Evolutionary conservation across 2,329 filamentous ascomycete genomes (phyloP).

Genomic region (Fusarium protoensiforme): DNA sequence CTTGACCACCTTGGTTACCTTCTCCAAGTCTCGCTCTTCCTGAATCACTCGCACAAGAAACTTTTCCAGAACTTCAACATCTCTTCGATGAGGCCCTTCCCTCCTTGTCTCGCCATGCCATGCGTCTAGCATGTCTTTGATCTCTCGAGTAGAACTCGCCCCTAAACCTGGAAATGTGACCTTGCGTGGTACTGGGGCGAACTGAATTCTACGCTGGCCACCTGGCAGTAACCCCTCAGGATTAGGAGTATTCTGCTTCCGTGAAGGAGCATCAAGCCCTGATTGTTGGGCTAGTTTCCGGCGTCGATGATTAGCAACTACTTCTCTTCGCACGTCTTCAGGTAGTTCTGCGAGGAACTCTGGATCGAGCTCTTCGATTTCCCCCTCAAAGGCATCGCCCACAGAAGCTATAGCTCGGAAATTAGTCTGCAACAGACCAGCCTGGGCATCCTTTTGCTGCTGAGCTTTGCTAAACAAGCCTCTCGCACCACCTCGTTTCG

Average conservation of each 20-base stretch:
- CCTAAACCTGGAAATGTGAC: constrained; percentile 58
- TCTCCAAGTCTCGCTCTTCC: constrained; percentile 82
- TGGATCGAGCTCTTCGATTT: constrained; percentile 67
- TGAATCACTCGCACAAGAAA: constrained; percentile 79
- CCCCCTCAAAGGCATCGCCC: constrained; percentile 46
- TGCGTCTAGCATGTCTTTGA: constrained; percentile 77
- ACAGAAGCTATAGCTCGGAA: constrained; percentile 64
- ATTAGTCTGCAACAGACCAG: constrained; percentile 77
- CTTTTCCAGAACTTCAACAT: constrained; percentile 77
- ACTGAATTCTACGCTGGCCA: constrained; percentile 58
- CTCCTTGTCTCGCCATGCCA: constrained; percentile 80
- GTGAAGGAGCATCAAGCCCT: constrained; percentile 55
- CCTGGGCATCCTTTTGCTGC: constrained; percentile 64
- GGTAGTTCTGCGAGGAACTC: constrained; percentile 87
- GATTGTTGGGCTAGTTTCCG: constrained; percentile 68
- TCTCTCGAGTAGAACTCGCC: constrained; percentile 62
- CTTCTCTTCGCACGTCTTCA: constrained; percentile 80
- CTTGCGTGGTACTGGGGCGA: constrained; percentile 59
- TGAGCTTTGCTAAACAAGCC: constrained; percentile 58
- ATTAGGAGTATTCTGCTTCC: constrained; percentile 39
- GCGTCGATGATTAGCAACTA: constrained; percentile 76
- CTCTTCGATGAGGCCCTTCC: constrained; percentile 82
- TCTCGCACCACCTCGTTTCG: constrained; percentile 67
- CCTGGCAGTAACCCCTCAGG: constrained; percentile 41
- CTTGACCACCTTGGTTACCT: constrained; percentile 74